Conservation (phyloP, 148 eudicot genomes). For the Linanthus parryae region DNA sequence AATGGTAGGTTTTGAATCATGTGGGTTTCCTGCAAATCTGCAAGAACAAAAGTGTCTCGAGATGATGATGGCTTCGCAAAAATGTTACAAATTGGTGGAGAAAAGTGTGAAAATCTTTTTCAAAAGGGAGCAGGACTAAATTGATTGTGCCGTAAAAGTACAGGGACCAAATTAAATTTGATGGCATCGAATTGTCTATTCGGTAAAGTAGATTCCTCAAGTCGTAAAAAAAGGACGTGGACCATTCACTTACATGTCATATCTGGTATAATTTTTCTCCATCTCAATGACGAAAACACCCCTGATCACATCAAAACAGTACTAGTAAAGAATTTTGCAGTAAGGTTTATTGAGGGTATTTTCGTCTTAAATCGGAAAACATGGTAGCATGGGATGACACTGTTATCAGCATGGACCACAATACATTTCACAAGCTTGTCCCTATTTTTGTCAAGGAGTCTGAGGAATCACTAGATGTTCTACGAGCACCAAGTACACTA, state of each 20-base stretch:
- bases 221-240: not conserved
- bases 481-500: not conserved
- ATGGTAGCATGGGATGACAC: slow-evolving; percentile 27
- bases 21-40: no score
- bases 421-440: slow-evolving; percentile 25
- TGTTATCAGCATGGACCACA: slow-evolving; percentile 26
- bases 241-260: not conserved
- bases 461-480: slow-evolving; percentile 3
- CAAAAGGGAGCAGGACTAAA: no score
- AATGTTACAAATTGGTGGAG: no score
- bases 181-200: no score
- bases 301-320: not conserved
- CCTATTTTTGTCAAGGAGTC: slow-evolving; percentile 27
- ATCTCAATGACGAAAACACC: not conserved
- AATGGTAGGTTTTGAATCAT: no score
- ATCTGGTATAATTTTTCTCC: not conserved
- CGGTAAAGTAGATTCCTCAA: not conserved
- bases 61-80: no score
- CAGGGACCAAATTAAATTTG: not conserved
- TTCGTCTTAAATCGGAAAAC: slow-evolving; percentile 22
- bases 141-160: not conserved
- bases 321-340: not conserved
- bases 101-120: no score
- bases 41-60: no score
- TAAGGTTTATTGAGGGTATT: slow-evolving; percentile 9